These are phyloP conservation scores for Ganoderma sp. DNA, from an alignment of 1,284 basidiomycete species.

Conservation along the genomic window DNA sequence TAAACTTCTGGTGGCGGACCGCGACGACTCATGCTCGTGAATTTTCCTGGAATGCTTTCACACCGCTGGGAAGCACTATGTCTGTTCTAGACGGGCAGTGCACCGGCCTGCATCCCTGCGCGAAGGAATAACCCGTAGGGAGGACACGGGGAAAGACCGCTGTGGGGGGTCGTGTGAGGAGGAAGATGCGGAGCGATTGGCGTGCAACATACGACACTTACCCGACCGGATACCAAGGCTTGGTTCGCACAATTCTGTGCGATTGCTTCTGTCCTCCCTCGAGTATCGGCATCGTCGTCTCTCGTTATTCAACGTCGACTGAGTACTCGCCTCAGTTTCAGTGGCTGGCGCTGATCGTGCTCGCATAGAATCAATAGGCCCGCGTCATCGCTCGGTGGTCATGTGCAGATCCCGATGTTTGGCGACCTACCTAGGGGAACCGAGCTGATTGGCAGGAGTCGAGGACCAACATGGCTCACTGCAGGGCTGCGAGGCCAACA, in stretches of 20 bases:
- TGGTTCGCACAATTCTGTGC: slow-evolving; percentile 43
- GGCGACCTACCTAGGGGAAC: neutral
- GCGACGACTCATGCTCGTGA: neutral
- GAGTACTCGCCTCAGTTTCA: neutral
- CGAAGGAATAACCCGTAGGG: neutral
- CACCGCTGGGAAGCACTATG: neutral
- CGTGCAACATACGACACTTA: slow-evolving; percentile 51
- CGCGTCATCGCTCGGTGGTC: neutral
- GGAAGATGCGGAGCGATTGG: slow-evolving; percentile 50
- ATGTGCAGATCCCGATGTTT: neutral
- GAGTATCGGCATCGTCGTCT: neutral
- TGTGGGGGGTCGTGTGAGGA: slow-evolving; percentile 35
- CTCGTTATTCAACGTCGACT: neutral
- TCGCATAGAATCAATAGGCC: neutral
- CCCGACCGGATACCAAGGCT: slow-evolving; percentile 48
- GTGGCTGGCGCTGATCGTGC: neutral
- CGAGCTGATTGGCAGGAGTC: neutral
- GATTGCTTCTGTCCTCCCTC: slow-evolving; percentile 52
- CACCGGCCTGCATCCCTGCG: neutral
- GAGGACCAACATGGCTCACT: neutral
- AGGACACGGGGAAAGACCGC: neutral
- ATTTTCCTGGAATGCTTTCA: neutral
- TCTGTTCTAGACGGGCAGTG: neutral
- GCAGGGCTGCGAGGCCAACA: neutral
- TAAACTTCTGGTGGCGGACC: neutral